Conservation (phyloP, 139 green algal genomes). For the Coccomyxa sp. region DNA sequence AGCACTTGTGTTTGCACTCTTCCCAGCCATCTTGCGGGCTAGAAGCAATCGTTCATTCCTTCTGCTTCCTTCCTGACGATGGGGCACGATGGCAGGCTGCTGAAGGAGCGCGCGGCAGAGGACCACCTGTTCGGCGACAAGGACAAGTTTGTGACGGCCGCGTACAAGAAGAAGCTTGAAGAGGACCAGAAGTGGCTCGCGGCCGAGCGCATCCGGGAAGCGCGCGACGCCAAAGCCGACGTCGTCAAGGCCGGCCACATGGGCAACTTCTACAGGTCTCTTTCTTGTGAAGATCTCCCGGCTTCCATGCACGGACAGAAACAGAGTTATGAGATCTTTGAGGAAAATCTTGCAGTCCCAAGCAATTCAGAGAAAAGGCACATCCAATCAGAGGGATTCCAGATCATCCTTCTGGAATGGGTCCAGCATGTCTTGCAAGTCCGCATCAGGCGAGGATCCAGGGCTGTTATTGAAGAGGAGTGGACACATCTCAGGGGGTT, state of each 20-base stretch:
- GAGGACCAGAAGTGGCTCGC: conserved; percentile 76
- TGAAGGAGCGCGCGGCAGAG: conserved; percentile 74
- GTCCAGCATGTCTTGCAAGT: too few relatives aligned
- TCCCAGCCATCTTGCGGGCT: too few relatives aligned
- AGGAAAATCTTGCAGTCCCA: not conserved
- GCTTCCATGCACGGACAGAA: not conserved
- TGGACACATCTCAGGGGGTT: too few relatives aligned
- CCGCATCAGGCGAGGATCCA: too few relatives aligned
- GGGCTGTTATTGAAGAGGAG: too few relatives aligned
- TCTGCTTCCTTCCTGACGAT: too few relatives aligned
- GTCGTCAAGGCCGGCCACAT: conserved; percentile 77
- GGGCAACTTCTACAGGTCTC: conserved; percentile 78
- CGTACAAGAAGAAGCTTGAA: conserved; percentile 92
- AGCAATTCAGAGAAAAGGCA: too few relatives aligned
- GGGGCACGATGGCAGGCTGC: conserved; percentile 23
- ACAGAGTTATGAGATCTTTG: not conserved
- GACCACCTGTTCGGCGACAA: conserved; percentile 89
- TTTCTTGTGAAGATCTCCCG: not conserved
- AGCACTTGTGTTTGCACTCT: too few relatives aligned
- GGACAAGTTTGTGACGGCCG: conserved; percentile 91
- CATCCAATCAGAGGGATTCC: not conserved
- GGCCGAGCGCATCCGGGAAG: conserved; percentile 56
- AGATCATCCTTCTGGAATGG: not conserved
- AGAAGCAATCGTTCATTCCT: too few relatives aligned
- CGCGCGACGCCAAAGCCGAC: conserved; percentile 55